Base-by-base conservation (phyloP, 331 rosid species). In the Cydonia oblonga region DNA sequence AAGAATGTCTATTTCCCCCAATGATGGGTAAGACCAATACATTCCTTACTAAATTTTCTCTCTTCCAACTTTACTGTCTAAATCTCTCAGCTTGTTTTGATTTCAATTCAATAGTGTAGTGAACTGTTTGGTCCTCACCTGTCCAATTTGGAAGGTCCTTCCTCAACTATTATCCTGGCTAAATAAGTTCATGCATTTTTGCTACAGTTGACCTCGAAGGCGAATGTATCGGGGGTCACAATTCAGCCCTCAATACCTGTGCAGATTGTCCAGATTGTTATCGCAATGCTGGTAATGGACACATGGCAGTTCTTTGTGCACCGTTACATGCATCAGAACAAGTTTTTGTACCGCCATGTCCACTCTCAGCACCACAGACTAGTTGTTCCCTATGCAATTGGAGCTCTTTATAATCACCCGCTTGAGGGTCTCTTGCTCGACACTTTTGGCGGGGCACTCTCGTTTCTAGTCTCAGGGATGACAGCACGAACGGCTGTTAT, bases 281-380 rank as follows among this genome's bases (percentile, higher is more conserved):
- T 85, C 26, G 97, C 96, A 9, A 89, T 91, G 97, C 46, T 91
- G 51, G 87, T 89, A 25, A 82, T 91, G 88, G 97, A 91, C 68
- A 80, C 97, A 14, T 91, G 97, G 96, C 97, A 91, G 82, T 91
- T 87, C 83, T 89, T 89, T 69, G 96, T 90, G 76, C 97, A 91
- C 57, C 82, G 96, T 5, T 91, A 86, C 81, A 84, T 91, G 96
- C 97, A 91, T 81, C 93, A 91, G 76, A 91, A 89, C 90, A 91
- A 91, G 75, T 89, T 87, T 67, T 42, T 92, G 80, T 92, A 90
- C 67, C 90, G 87, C 74, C 96, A 90, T 76, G 76, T 92, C 75
- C 98, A 92, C 81, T 90, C 98, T 29, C 96, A 87, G 71, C 98
- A 92, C 80, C 98, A 90, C 62, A 84, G 86, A 67, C 83, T 92